Base-by-base conservation (phyloP, 2,329 filamentous ascomycete genomes). In the Sporothrix inflata region DNA sequence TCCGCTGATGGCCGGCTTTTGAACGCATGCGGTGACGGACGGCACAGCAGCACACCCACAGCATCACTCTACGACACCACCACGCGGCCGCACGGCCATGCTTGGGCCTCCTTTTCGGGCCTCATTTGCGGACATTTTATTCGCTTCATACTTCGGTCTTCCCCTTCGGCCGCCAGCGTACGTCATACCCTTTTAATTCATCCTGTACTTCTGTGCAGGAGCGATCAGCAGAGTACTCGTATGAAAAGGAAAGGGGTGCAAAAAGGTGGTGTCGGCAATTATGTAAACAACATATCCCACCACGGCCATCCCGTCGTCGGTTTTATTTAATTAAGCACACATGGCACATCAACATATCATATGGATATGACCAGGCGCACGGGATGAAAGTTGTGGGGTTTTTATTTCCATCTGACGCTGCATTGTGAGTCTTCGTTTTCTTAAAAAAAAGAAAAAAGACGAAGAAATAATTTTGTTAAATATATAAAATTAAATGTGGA, bases 401-500 rank as follows among this genome's bases (percentile, higher is more conserved):
- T 34, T 34, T 34, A 34, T 34, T 34, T 34, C 3, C 30, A 34
- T 34, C 6, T 34, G n/a, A 34, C 30, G 6, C 30, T 34, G 3
- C 30, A 6, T 34, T 6, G 30, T 34, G 30, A 34, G 30, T 34
- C 30, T 34, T n/a, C n/a, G n/a, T n/a, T n/a, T n/a, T n/a, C n/a
- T n/a, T n/a, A n/a, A n/a, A n/a, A n/a, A n/a, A n/a, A n/a, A n/a
- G n/a, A n/a, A n/a, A n/a, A n/a, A n/a, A n/a, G n/a, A n/a, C n/a
- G n/a, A n/a, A n/a, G n/a, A 34, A 34, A 34, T 34, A 34, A 34
- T 34, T 34, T 6, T 34, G 30, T 34, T 34, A 34, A 34, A 65
- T 27, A 24, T 45, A 38, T 65, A 45, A 63, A 12, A 45, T 45
- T 27, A 45, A 65, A 55, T 40, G 47, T 68, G 65, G 47, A 68